These are phyloP conservation scores for Pseudogymnoascus sp. DNA, from an alignment of 2,329 filamentous ascomycete species.

Conservation along the genomic window DNA sequence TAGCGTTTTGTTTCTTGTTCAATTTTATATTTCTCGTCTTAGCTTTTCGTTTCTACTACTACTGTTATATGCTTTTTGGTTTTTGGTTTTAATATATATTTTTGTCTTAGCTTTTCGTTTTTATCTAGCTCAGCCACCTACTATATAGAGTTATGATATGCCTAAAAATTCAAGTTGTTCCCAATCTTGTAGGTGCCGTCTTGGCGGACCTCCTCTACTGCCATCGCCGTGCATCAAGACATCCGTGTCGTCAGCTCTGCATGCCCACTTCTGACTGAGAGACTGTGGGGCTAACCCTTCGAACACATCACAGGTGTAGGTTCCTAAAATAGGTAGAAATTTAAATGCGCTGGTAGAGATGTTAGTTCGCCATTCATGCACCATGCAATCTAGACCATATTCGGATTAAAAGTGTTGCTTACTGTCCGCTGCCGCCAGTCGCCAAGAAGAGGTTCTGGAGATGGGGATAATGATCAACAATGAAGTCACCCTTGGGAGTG, in stretches of 20 bases:
- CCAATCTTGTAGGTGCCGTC: not conserved
- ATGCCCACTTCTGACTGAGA: not conserved
- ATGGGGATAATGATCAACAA: constrained; percentile 50
- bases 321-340: not conserved
- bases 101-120: no score
- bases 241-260: not conserved
- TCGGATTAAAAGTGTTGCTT: not conserved
- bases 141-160: no score
- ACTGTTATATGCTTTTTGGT: no score
- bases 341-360: not conserved
- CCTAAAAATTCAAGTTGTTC: not conserved
- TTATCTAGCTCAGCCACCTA: no score
- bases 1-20: no score
- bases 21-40: no score
- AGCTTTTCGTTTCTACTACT: no score
- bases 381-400: not conserved
- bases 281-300: not conserved
- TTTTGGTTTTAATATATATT: no score
- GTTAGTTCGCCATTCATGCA: not conserved
- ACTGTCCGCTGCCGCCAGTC: constrained; percentile 42
- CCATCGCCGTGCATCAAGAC: not conserved
- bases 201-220: not conserved
- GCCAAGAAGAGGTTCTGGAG: constrained; percentile 43
- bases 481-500: constrained; percentile 57
- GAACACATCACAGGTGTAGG: not conserved